These are phyloP conservation scores for Loxodes magnus DNA, from an alignment of 73 alveolate genomes.

Conservation along the genomic window DNA sequence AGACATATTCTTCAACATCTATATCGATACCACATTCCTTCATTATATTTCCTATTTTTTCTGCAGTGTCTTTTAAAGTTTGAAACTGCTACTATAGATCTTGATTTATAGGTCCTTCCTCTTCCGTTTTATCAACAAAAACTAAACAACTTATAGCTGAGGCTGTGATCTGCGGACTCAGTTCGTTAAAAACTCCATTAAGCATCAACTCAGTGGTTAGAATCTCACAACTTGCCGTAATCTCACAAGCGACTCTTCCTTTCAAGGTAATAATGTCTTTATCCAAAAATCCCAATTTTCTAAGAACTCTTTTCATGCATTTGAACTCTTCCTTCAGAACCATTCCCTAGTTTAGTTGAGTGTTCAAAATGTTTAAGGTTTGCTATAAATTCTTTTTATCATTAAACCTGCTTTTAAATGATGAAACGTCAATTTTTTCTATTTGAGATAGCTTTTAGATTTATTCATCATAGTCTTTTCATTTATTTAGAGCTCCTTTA, in stretches of 20 bases:
- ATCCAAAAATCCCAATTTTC: conserved; percentile 85
- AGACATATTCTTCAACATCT: conserved; percentile 69
- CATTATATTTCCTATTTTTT: conserved; percentile 67
- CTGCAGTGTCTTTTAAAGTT: conserved; percentile 43
- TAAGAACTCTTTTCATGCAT: conserved; percentile 94
- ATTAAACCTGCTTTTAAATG: background rate
- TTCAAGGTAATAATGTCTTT: conserved; percentile 82
- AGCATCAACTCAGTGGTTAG: conserved; percentile 81
- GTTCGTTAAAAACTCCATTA: conserved; percentile 68
- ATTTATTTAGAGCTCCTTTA: background rate
- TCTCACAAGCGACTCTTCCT: conserved; percentile 98
- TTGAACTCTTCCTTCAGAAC: conserved; percentile 91
- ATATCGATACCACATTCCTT: conserved; percentile 81
- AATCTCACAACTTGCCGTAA: conserved; percentile 93
- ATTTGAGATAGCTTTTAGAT: background rate
- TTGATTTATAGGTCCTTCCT: conserved; percentile 50
- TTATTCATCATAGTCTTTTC: background rate
- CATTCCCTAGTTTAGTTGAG: conserved; percentile 27
- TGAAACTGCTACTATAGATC: conserved; percentile 23
- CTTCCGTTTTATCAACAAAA: conserved; percentile 50
- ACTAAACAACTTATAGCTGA: conserved; percentile 78
- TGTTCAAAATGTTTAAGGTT: conserved; percentile 2
- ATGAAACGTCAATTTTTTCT: background rate
- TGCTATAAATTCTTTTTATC: background rate
- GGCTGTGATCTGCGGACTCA: conserved; percentile 72